Base-by-base conservation (phyloP, 345 rosid genomes). In the Psidium friedrichsthalianum region DNA sequence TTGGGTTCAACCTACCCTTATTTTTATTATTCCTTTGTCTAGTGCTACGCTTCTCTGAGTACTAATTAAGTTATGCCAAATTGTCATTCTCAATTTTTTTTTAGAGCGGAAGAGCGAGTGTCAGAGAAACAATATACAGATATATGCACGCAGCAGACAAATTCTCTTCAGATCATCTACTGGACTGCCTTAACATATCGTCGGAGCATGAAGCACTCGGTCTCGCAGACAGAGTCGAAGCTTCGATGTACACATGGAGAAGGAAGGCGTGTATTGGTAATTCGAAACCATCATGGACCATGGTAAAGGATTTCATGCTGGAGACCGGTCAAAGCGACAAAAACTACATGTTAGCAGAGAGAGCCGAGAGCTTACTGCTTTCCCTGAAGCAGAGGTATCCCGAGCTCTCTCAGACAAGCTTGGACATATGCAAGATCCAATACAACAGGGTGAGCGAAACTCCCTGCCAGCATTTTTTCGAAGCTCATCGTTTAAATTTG, bases 381-480 rank as follows among this genome's bases (percentile, higher is more conserved):
- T 82, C 85, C 82, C 47, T 87, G 88, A 87, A 87, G 85, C 86
- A 87, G 25, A 84, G 88, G 49, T 87, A 47, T 74, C 86, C 88
- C 5, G 86, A 84, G 47, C 88, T 87, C 82, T 84, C 88, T 11
- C 88, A 87, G 84, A 87, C 88, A 36, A 84, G 82, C 82, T 52
- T 87, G 82, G 88, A 87, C 84, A 69, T 82, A 9, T 51, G 88
- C 88, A 87, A 87, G 88, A 84, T 87, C 84, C 88, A 87, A 44
- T 61, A 82, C 84, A 87, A 87, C 69, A 69, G 56, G 88, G 88
- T 84, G 40, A 64, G 69, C 0, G 6, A 22, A 85, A 76, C n/a
- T 82, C 27, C 57, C 84, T 8, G 84, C 84, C 21, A 5, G 8
- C 0, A 9, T 0, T 9, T 69, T 36, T 36, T 36, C 14, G 13